Conservation (phyloP, 2,329 filamentous ascomycete genomes). For the Byssothecium circinans region DNA sequence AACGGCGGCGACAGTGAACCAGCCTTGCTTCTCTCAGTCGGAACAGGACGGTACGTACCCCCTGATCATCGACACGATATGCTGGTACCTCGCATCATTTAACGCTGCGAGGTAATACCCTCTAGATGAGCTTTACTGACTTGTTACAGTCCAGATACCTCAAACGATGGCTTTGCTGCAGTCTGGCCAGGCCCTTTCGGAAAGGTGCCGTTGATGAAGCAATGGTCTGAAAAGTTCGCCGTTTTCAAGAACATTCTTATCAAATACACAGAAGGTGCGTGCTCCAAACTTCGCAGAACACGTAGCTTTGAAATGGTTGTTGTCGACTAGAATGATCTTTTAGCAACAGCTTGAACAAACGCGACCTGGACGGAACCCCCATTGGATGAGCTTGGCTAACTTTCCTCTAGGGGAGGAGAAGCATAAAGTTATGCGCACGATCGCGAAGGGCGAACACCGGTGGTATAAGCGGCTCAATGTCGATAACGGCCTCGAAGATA, state of each 20-base stretch:
- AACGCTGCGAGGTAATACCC: too few species aligned
- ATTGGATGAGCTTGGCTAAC: too few species aligned
- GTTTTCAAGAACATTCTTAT: conserved; percentile 54
- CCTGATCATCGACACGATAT: too few species aligned
- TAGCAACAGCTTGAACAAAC: too few species aligned
- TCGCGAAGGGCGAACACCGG: conserved; percentile 51
- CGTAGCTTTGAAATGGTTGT: too few species aligned
- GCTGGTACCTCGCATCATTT: too few species aligned
- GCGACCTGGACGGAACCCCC: too few species aligned
- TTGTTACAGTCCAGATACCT: conserved; percentile 48
- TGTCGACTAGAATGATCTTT: too few species aligned
- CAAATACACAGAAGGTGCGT: conserved; percentile 56
- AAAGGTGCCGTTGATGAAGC: conserved; percentile 44
- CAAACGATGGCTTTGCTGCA: conserved; percentile 51
- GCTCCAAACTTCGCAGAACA: too few species aligned
- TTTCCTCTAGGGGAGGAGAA: too few species aligned
- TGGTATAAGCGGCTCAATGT: conserved; percentile 57
- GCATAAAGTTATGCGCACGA: conserved; percentile 51
- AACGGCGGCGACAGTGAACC: conserved; percentile 49
- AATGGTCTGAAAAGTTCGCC: conserved; percentile 52
- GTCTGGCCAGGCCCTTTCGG: conserved; percentile 52
- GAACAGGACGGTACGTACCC: conserved; percentile 51
- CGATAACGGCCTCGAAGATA: conserved; percentile 47
- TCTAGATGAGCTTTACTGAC: too few species aligned
- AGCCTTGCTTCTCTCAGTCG: conserved; percentile 50